A percentile compares a stretch with the other conserved stretches of the same genome.
These are phyloP conservation scores for Rhynchospora pubera DNA, from an alignment of 176 grass and related monocot genomes.

Conservation along the genomic window DNA sequence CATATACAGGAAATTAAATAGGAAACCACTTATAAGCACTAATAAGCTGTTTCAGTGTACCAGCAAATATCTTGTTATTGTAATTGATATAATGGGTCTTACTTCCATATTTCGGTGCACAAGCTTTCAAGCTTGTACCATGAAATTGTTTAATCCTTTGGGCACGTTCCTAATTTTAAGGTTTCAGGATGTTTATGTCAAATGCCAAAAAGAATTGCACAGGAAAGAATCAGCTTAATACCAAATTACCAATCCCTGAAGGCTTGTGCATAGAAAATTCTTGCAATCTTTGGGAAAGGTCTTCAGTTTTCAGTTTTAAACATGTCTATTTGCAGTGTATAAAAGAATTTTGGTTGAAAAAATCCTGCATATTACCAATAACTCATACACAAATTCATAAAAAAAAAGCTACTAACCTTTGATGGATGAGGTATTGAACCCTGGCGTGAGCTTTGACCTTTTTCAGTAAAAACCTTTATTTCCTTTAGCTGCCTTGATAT, in stretches of 20 bases:
- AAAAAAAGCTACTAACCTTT: not conserved
- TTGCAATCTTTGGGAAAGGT: not conserved
- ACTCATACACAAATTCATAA: not conserved
- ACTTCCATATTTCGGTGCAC: not conserved
- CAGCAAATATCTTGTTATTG: not conserved
- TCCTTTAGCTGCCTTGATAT: constrained; percentile 69
- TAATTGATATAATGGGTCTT: not conserved
- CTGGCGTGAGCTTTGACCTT: constrained; percentile 26
- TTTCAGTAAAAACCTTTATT: constrained; percentile 54
- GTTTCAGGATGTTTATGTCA: not conserved
- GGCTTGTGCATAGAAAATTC: not conserved
- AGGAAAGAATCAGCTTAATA: not conserved
- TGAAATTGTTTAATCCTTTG: not conserved
- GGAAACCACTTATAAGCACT: not conserved
- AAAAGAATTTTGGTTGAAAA: not conserved
- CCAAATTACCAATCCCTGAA: not conserved
- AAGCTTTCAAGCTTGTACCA: not conserved
- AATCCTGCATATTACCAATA: not conserved
- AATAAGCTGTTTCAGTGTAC: not conserved
- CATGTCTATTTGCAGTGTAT: not conserved
- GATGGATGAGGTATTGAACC: not conserved
- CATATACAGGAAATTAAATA: not conserved
- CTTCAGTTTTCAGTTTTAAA: not conserved
- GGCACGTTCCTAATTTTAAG: not conserved
- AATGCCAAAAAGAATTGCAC: not conserved